Percentiles rank a stretch among this genome's conserved stretches.
These are phyloP conservation scores for Suhomyces prunicola DNA, from an alignment of 805 yeast genomes.

Conservation along the genomic window DNA sequence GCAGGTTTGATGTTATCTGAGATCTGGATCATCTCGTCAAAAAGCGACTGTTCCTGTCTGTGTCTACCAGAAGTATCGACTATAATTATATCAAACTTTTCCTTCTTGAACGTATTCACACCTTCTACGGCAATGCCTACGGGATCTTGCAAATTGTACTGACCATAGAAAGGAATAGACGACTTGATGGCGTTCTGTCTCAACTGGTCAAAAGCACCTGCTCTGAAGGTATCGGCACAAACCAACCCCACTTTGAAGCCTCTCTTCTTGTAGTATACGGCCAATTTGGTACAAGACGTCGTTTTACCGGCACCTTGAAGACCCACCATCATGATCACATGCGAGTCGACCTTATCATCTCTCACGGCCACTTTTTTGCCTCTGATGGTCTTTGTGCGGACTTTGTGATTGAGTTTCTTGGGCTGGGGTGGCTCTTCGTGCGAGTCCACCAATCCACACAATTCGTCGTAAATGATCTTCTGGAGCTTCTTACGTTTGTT, in stretches of 20 bases:
- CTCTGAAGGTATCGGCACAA: slow-evolving; percentile 99
- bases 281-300: slow-evolving; percentile 93
- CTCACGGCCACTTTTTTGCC: slow-evolving; percentile 27
- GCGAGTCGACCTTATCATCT: slow-evolving; percentile 16
- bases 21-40: slow-evolving; percentile 93
- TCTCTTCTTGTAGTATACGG: slow-evolving; percentile 88
- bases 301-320: slow-evolving; percentile 99
- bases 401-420: slow-evolving; percentile 56
- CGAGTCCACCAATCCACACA: slow-evolving; percentile 81
- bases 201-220: slow-evolving; percentile 98
- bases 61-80: slow-evolving; percentile 99
- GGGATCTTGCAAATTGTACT: slow-evolving; percentile 94
- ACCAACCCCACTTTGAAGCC: slow-evolving; percentile 95
- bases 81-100: slow-evolving; percentile 86
- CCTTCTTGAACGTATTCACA: slow-evolving; percentile 85
- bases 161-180: slow-evolving; percentile 89
- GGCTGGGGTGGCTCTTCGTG: slow-evolving; percentile 68
- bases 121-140: slow-evolving; percentile 89
- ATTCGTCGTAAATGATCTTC: slow-evolving; percentile 91
- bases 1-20: slow-evolving; percentile 85
- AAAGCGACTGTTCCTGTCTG: slow-evolving; percentile 87
- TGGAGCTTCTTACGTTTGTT: slow-evolving; percentile 80
- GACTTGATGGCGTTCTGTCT: slow-evolving; percentile 97
- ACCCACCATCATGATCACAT: slow-evolving; percentile 96
- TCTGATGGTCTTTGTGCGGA: slow-evolving; percentile 17